Percentiles rank a stretch among this genome's conserved stretches.
phyloP scores from a whole-genome alignment of 1,139 yeast species.

The Yamadazyma atmosphaerica region DNA sequence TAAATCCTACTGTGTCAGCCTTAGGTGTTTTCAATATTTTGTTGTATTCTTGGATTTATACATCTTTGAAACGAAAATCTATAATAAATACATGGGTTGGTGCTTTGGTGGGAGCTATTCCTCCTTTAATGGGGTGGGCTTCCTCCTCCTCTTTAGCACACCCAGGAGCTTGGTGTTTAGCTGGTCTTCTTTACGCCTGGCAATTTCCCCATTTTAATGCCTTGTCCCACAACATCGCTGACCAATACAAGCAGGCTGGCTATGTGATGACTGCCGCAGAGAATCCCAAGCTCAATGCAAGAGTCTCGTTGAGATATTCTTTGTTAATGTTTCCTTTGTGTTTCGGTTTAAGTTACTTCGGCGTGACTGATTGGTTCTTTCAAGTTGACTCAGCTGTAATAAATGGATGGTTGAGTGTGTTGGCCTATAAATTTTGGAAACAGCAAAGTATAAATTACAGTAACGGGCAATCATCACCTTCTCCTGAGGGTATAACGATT shows the following conservation, averaged over 20 bases:
- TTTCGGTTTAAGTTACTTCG: constrained; percentile 74
- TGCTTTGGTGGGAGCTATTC: constrained; percentile 96
- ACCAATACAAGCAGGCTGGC: constrained; percentile 89
- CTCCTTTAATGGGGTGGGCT: constrained; percentile 99
- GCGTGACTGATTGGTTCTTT: constrained; percentile 81
- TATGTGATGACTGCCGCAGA: constrained; percentile 96
- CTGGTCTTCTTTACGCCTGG: constrained; percentile 92
- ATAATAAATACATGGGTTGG: constrained; percentile 98
- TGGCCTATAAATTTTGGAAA: constrained; percentile 82
- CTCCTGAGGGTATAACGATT: constrained; percentile 52
- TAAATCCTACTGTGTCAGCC: constrained; percentile 78
- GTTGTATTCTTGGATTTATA: constrained; percentile 85
- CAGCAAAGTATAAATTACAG: constrained; percentile 65
- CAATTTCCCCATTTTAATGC: constrained; percentile 98
- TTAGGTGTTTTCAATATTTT: constrained; percentile 78
- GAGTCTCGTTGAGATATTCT: constrained; percentile 90
- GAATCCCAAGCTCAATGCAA: constrained; percentile 86
- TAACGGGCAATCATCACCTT: constrained; percentile 27
- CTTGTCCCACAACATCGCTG: constrained; percentile 81
- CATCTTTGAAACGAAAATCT: constrained; percentile 81
- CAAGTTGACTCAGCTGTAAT: constrained; percentile 76
- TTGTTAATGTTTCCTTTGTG: constrained; percentile 91
- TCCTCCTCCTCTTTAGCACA: constrained; percentile 79
- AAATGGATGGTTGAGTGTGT: constrained; percentile 82
- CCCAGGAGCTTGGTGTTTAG: constrained; percentile 96